Evolutionary conservation across 1,284 basidiomycete genomes (phyloP).

Genomic region (Taiwanofungus camphoratus): DNA sequence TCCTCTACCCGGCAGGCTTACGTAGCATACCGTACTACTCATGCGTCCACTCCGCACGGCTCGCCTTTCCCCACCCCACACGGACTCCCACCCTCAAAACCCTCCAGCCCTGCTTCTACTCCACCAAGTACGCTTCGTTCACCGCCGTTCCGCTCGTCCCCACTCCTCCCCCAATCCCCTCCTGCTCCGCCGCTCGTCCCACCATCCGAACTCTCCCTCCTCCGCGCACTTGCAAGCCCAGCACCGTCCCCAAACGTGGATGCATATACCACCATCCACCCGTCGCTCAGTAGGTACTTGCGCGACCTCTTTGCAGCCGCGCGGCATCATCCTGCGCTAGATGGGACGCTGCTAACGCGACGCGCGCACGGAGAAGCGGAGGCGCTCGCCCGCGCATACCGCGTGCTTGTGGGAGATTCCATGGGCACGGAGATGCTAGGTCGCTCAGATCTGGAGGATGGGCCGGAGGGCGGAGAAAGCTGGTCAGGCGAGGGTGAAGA

Average conservation of each 20-base stretch:
- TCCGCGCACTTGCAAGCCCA: slow-evolving; percentile 26
- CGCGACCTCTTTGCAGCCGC: slow-evolving; percentile 68
- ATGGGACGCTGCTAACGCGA: slow-evolving; percentile 60
- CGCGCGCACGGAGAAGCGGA: slow-evolving; percentile 55
- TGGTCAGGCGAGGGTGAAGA: slow-evolving; percentile 6
- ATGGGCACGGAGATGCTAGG: slow-evolving; percentile 21
- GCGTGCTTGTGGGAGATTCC: slow-evolving; percentile 54
- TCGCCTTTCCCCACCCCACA: slow-evolving; percentile 31
- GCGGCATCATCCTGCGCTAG: slow-evolving; percentile 64
- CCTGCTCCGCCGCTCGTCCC: slow-evolving; percentile 27
- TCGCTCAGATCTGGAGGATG: not conserved
- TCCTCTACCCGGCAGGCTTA: slow-evolving; percentile 21
- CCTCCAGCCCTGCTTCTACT: slow-evolving; percentile 23
- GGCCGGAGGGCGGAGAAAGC: slow-evolving; percentile 8
- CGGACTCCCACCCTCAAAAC: slow-evolving; percentile 32
- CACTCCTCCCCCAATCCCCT: slow-evolving; percentile 8
- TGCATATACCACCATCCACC: slow-evolving; percentile 39
- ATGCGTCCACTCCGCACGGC: slow-evolving; percentile 16
- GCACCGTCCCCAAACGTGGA: slow-evolving; percentile 16
- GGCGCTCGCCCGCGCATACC: slow-evolving; percentile 53
- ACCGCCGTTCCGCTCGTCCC: slow-evolving; percentile 18
- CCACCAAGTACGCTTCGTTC: slow-evolving; percentile 18
- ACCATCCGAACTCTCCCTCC: slow-evolving; percentile 33
- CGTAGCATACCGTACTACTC: slow-evolving; percentile 17
- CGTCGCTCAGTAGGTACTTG: slow-evolving; percentile 54